Evolutionary conservation across 148 eudicot species (phyloP).

Genomic region (Polygonum maritimum): DNA sequence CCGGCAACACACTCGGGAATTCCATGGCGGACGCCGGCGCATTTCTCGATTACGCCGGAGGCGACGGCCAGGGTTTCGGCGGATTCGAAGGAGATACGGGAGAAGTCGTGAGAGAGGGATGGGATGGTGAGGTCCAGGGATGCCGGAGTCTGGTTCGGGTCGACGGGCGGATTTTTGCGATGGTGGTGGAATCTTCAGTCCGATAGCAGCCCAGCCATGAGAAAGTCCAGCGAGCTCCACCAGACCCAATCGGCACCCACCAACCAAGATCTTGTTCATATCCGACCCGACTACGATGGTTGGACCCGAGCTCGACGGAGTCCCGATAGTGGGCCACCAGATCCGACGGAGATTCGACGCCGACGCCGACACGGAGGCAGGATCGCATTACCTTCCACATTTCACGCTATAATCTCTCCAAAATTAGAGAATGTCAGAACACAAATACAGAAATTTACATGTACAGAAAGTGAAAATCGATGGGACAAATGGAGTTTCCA

Average conservation of each 20-base stretch:
- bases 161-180: constrained; percentile 46
- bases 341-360: constrained; percentile 46
- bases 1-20: constrained; percentile 24
- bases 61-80: constrained; percentile 27
- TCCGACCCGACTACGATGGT: too few species aligned
- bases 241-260: too few species aligned
- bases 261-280: too few species aligned
- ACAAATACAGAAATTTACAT: not conserved
- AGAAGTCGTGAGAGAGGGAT: constrained; percentile 38
- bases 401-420: not conserved
- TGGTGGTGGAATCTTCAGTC: constrained; percentile 22
- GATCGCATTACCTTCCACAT: constrained; percentile 70
- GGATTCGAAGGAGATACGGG: constrained; percentile 15
- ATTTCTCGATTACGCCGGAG: constrained; percentile 39
- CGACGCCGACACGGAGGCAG: constrained; percentile 8
- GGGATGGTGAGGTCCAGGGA: constrained; percentile 33
- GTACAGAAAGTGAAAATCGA: not conserved
- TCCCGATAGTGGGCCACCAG: constrained; percentile 20
- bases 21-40: constrained; percentile 55
- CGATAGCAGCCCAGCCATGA: too few species aligned
- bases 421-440: not conserved
- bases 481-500: not conserved
- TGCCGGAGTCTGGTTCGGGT: constrained; percentile 18
- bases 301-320: too few species aligned
- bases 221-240: too few species aligned